Evolutionary conservation across 176 grass and related monocot species (phyloP), one percentile per base, ranked within the genome.

Genomic region (Triticum turgidum): DNA sequence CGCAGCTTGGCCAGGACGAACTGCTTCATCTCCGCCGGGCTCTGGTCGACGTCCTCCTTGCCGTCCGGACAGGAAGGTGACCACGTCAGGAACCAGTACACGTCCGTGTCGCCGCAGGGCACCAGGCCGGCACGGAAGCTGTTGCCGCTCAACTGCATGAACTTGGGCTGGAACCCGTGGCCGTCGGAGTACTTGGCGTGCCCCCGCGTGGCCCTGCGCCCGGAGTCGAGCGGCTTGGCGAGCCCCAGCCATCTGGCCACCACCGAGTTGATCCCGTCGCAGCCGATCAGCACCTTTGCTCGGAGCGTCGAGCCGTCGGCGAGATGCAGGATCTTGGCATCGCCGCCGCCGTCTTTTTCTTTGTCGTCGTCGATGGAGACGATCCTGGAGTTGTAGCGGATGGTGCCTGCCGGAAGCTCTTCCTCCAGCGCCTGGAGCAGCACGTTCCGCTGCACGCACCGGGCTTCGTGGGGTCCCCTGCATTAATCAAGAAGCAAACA

Each of bases 221-320:
- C 77, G 0, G 77, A 79, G 21, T 79, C 56, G 0, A 7, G 14
- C 21, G 33, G 56, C 56, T 41, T 62, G 11, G 77, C 33, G 54
- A 86, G 84, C 0, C 76, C 76, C 0, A 86, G 76, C 22, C 77
- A 80, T 30, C 17, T 71, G 0, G 84, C 76, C 51, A 80, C 84
- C 76, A 62, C 76, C 0, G 84, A 86, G 51, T 86, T 70, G 2
- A 69, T 61, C 24, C 84, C 84, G 7, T 86, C 84, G 24, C 84
- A 86, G 0, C 76, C 84, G 35, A 86, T 80, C 65, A 86, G 51
- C 37, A 80, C 76, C 77, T 79, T 62, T 39, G 77, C 54, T 5
- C 54, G 61, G 0, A 62, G 77, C 2, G 6, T 61, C 1, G 77
- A 79, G 4, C 77, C 77, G 6, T 79, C 33, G 3, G 77, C 25